Conservation (phyloP, 208 protist genomes). For the Phytomonas francai region DNA sequence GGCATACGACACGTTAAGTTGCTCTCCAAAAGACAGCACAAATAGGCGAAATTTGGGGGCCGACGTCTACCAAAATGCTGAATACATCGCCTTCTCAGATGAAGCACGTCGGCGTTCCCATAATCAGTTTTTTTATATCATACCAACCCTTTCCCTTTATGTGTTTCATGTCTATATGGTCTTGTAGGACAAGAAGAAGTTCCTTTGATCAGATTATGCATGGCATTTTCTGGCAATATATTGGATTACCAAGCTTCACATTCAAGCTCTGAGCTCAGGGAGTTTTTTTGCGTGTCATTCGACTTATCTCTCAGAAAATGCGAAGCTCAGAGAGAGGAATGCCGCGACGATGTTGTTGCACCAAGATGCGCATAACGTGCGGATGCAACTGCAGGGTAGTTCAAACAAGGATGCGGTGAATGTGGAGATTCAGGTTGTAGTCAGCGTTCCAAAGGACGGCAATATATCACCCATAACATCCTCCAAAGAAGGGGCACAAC, state of each 20-base stretch:
- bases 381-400: slow-evolving; percentile 41
- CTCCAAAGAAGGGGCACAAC: too few species aligned
- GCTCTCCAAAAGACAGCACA: slow-evolving; percentile 14
- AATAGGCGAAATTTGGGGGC: not conserved
- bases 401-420: slow-evolving; percentile 14
- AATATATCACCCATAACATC: not conserved
- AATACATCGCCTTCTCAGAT: slow-evolving; percentile 41
- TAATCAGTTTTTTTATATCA: slow-evolving; percentile 56
- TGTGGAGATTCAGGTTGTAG: slow-evolving; percentile 42
- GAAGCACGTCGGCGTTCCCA: slow-evolving; percentile 40
- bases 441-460: slow-evolving; percentile 5
- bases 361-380: slow-evolving; percentile 13
- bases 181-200: slow-evolving; percentile 43
- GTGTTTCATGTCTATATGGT: slow-evolving; percentile 53
- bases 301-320: slow-evolving; percentile 34
- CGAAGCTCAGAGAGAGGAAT: slow-evolving; percentile 41
- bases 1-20: slow-evolving; percentile 46
- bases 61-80: not conserved
- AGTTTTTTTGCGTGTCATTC: slow-evolving; percentile 64
- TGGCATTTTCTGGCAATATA: slow-evolving; percentile 51
- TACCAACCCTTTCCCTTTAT: slow-evolving; percentile 52
- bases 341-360: slow-evolving; percentile 38
- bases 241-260: slow-evolving; percentile 66
- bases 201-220: slow-evolving; percentile 40
- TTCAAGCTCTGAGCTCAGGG: slow-evolving; percentile 52